Base-by-base conservation (phyloP, 2,329 filamentous ascomycete genomes). In the Thelonectria blattea region DNA sequence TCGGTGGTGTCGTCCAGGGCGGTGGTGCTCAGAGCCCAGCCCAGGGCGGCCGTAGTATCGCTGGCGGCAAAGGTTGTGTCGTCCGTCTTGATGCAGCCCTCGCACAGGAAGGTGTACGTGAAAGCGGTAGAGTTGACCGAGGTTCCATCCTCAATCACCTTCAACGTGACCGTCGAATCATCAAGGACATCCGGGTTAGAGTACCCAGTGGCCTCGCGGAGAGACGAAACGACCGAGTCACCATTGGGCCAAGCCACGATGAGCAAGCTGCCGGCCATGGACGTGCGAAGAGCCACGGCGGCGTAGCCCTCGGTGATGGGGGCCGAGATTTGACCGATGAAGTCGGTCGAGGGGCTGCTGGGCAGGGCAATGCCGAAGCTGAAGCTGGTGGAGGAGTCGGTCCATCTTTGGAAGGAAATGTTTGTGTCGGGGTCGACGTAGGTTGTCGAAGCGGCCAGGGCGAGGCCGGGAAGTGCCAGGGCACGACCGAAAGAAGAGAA, bases 21-120 rank as follows among this genome's bases (percentile, higher is more conserved):
- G 2, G 70, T 72, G 24, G 78, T 79, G 41, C 83, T 78, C 64
- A 86, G 81, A 7, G 83, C 85, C 78, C 84, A 88, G 8, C 85
- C 86, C 17, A 88, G 72, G 24, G 85, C 73, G 14, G 83, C 71
- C 17, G 70, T 65, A 1, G 80, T 80, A 2, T 64, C 67, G 47
- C 74, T 81, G 12, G 84, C 86, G 4, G 77, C 76, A 2, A 78
- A 76, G 10, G 68, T 66, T 3, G 76, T 74, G 3, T 81, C 81
- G 24, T 80, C 76, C 42, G 85, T 78, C 65, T 83, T 74, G 20
- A 85, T 76, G 71, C 85, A 87, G 65, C 80, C 79, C 65, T 87
- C 74, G 74, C 88, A 91, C 48, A 85, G 81, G 76, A 89, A 91
- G n/a, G 89, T 81, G 49, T 90, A 71, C 47, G 83, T 83, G 72